phyloP scores from a whole-genome alignment of 192 early-diverging fungal species.

The Entomortierella chlamydospora region DNA sequence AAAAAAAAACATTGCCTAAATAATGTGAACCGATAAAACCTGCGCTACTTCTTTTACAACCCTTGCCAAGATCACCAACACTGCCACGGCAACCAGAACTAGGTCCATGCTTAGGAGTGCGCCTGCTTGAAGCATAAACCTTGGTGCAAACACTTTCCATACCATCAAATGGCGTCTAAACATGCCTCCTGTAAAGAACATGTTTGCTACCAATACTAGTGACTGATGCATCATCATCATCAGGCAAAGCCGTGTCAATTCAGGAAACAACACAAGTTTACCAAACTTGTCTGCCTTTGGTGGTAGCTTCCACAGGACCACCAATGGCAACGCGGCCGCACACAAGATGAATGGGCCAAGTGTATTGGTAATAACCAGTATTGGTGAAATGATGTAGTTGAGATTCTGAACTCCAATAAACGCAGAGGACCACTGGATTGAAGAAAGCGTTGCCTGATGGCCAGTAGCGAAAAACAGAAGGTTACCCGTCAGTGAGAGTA shows the following conservation, averaged over 20 bases:
- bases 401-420: slow-evolving; percentile 86
- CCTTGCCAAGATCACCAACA: slow-evolving; percentile 23
- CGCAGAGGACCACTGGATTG: slow-evolving; percentile 92
- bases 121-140: slow-evolving; percentile 75
- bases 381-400: slow-evolving; percentile 73
- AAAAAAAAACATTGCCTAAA: slow-evolving; percentile 16
- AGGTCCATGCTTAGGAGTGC: slow-evolving; percentile 49
- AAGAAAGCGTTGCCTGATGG: slow-evolving; percentile 90
- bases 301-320: slow-evolving; percentile 67
- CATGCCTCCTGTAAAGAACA: slow-evolving; percentile 68
- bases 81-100: slow-evolving; percentile 28
- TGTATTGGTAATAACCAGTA: slow-evolving; percentile 83
- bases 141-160: slow-evolving; percentile 97
- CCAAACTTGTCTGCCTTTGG: slow-evolving; percentile 39
- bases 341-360: slow-evolving; percentile 71
- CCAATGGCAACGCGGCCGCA: slow-evolving; percentile 65
- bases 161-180: slow-evolving; percentile 95
- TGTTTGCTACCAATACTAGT: slow-evolving; percentile 56
- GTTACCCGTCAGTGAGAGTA: slow-evolving; percentile 66
- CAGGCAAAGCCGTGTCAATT: slow-evolving; percentile 56
- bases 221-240: slow-evolving; percentile 63
- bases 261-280: slow-evolving; percentile 57
- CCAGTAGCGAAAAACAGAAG: slow-evolving; percentile 89
- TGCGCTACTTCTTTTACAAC: slow-evolving; percentile 32
- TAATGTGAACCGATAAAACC: slow-evolving; percentile 22